Percentiles rank a stretch among this genome's conserved stretches.
Conservation (phyloP, 768 basidiomycete species). For the Cyclocybe aegerita region DNA sequence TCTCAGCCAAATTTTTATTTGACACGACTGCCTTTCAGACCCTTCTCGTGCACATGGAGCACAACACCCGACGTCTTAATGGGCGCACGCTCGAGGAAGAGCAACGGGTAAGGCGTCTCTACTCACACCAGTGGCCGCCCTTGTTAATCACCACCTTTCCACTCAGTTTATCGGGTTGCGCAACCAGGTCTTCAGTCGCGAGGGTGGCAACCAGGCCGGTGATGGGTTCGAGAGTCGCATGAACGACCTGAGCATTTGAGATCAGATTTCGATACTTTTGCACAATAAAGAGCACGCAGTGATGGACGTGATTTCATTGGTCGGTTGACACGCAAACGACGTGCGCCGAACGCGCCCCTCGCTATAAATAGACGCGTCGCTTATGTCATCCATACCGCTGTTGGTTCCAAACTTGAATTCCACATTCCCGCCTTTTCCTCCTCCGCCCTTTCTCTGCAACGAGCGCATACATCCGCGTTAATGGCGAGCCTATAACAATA, state of each 20-base stretch:
- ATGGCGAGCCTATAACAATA: too few relatives aligned
- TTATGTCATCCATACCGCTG: neutral
- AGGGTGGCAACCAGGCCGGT: neutral
- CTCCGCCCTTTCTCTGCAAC: too few relatives aligned
- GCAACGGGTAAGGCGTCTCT: conserved; percentile 40
- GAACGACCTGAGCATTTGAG: too few relatives aligned
- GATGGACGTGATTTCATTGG: neutral
- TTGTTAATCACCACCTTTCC: neutral
- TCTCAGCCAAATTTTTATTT: neutral
- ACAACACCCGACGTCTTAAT: conserved; percentile 50
- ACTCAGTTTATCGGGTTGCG: conserved; percentile 17
- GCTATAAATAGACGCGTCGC: conserved; percentile 13
- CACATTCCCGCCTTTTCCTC: too few relatives aligned
- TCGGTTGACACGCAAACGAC: neutral
- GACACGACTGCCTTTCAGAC: conserved; percentile 38
- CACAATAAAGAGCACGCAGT: too few relatives aligned
- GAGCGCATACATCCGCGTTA: too few relatives aligned
- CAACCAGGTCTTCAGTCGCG: conserved; percentile 10
- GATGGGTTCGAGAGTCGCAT: too few relatives aligned
- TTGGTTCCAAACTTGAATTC: neutral
- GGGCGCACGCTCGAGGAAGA: conserved; percentile 53
- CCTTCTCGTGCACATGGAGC: conserved; percentile 70
- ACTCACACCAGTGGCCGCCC: neutral
- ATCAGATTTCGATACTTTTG: too few relatives aligned
- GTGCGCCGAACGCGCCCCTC: neutral